Base-by-base conservation (phyloP, 1,139 yeast species). In the Pneumocystis oryctolagi region DNA sequence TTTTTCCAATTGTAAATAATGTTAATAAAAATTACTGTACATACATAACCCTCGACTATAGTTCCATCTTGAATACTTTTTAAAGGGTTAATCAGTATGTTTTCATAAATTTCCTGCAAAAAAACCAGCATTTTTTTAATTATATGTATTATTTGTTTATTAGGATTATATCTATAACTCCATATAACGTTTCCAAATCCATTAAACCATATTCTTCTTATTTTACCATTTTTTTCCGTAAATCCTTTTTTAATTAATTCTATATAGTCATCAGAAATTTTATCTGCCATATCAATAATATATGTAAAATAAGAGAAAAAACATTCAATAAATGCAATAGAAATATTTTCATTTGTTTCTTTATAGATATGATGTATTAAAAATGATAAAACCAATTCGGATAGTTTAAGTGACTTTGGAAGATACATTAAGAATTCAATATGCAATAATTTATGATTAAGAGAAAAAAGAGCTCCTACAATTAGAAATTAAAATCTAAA, bases 401-500 rank as follows among this genome's bases (percentile, higher is more conserved):
- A 72, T 65, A 78, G 80, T 87, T 86, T 83, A n/a, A 67, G 63
- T 62, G 77, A 78, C 65, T 83, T 86, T 1, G 55, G 55, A 47
- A 47, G 55, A 47, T 20, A 47, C 25, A 78, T 70, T 14, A 84
- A 73, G 37, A 74, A 74, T 5, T 68, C 65, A 1, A 79, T 73
- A 16, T 74, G 71, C 2, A 67, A 61, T 9, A 67, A 69, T 40
- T 69, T 70, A 1, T 69, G 12, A 65, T 69, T 47, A 62, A 72
- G 64, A 1, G 69, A 63, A 0, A 70, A 66, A 18, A 85, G 68
- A 28, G 80, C 74, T 18, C 71, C 70, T 1, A 82, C 80, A 64
- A 78, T 77, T 3, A 79, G 68, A 0, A 74, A 74, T 67, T 89
- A 87, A 65, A 83, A 83, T 20, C 90, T 97, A 25, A 85, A 80